These are phyloP conservation scores for Euphorbia peplus DNA, from an alignment of 345 rosid genomes.

Conservation along the genomic window DNA sequence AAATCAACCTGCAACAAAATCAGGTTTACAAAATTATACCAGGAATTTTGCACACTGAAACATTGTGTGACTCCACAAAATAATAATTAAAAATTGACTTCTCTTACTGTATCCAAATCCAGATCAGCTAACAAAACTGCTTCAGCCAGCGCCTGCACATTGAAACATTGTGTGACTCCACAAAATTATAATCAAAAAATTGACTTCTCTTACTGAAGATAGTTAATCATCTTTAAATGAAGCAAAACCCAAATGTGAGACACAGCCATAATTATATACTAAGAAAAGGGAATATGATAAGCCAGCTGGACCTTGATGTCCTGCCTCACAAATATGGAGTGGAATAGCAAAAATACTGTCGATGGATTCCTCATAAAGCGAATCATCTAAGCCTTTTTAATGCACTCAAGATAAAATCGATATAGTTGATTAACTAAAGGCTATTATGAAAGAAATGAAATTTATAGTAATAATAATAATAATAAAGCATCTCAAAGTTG, in stretches of 20 bases:
- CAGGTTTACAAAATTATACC: not conserved
- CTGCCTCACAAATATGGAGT: not conserved
- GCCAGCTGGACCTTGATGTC: not conserved
- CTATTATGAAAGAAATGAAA: no score
- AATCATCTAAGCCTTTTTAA: not conserved
- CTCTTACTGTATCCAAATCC: constrained; percentile 71
- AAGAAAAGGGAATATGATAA: not conserved
- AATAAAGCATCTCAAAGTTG: no score
- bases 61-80: not conserved
- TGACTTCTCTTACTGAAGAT: constrained; percentile 46
- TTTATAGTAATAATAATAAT: no score
- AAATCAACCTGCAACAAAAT: constrained; percentile 68
- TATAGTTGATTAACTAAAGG: no score
- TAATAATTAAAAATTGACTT: not conserved
- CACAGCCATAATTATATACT: no score
- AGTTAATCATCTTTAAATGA: not conserved
- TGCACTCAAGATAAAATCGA: not conserved
- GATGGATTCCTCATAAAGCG: not conserved
- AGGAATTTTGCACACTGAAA: not conserved
- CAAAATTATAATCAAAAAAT: not conserved
- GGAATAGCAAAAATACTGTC: not conserved
- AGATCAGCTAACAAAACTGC: constrained; percentile 81
- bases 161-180: not conserved
- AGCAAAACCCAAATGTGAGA: not conserved
- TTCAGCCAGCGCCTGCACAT: constrained; percentile 73